These are phyloP conservation scores for Camellia lanceoleosa DNA, from an alignment of 148 eudicot species.

Conservation along the genomic window DNA sequence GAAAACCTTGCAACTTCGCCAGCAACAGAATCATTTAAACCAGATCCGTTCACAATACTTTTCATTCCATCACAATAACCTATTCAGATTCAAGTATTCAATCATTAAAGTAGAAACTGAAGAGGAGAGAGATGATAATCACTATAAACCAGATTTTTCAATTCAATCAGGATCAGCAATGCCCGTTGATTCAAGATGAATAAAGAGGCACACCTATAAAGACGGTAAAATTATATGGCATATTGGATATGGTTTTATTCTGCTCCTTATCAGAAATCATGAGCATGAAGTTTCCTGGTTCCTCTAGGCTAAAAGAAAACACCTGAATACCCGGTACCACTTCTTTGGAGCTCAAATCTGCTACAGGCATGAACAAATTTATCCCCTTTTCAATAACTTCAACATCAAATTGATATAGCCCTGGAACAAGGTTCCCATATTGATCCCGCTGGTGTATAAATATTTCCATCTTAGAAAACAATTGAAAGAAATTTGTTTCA, in stretches of 20 bases:
- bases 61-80: slow-evolving; percentile 72
- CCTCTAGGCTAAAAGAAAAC: slow-evolving; percentile 63
- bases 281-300: slow-evolving; percentile 80
- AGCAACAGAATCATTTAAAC: slow-evolving; percentile 71
- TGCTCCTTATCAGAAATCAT: slow-evolving; percentile 59
- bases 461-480: slow-evolving; percentile 60
- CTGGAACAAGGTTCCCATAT: slow-evolving; percentile 67
- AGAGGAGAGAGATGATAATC: neutral
- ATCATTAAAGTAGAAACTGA: slow-evolving; percentile 3
- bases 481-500: slow-evolving; percentile 55
- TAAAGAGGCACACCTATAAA: slow-evolving; percentile 48
- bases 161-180: slow-evolving; percentile 4
- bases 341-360: slow-evolving; percentile 57
- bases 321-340: slow-evolving; percentile 56
- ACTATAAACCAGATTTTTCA: neutral
- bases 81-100: slow-evolving; percentile 29
- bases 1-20: slow-evolving; percentile 67
- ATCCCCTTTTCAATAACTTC: slow-evolving; percentile 70
- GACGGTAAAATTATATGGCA: slow-evolving; percentile 72
- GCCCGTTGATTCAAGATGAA: neutral
- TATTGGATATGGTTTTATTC: slow-evolving; percentile 50
- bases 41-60: slow-evolving; percentile 80
- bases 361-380: slow-evolving; percentile 68
- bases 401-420: slow-evolving; percentile 63
- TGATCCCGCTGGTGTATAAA: slow-evolving; percentile 67